A percentile compares a stretch with the other conserved stretches of the same genome.
Evolutionary conservation across 2,329 filamentous ascomycete genomes (phyloP).

Genomic region (Scolecobasidium constrictum): DNA sequence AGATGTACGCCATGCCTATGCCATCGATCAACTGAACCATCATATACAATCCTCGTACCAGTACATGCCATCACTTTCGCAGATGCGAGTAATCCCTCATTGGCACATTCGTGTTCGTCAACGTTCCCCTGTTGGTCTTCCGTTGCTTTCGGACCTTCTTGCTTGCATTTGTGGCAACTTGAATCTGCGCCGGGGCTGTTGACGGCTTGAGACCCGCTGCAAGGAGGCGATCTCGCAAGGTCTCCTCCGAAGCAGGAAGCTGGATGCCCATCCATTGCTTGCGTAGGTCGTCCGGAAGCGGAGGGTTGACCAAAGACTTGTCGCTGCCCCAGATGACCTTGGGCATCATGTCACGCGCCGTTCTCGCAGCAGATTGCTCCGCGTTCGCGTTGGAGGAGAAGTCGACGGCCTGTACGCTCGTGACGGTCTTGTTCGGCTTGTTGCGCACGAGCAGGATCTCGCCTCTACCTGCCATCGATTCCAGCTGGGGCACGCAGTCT

Average conservation of each 20-base stretch:
- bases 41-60: too few species aligned
- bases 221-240: conserved; percentile 66
- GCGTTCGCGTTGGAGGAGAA: background rate
- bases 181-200: conserved; percentile 51
- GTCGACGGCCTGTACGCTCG: background rate
- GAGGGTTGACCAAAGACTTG: conserved; percentile 59
- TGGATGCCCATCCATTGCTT: conserved; percentile 72
- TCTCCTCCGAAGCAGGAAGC: conserved; percentile 59
- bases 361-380: too few species aligned
- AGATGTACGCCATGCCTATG: too few species aligned
- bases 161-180: conserved; percentile 41
- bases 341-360: conserved; percentile 60
- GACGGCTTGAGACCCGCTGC: conserved; percentile 74
- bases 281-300: conserved; percentile 74
- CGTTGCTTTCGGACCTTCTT: conserved; percentile 57
- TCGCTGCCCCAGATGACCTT: conserved; percentile 86
- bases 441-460: conserved; percentile 78
- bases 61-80: too few species aligned
- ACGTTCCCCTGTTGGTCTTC: background rate
- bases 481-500: conserved; percentile 68
- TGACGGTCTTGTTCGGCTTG: conserved; percentile 48
- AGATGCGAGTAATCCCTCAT: background rate
- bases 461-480: conserved; percentile 65
- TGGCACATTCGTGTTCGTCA: background rate
- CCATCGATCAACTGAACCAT: too few species aligned